Evolutionary conservation across 257 asterid genomes (phyloP), one percentile per base, ranked within the genome.

Genomic region (Fraxinus americana): DNA sequence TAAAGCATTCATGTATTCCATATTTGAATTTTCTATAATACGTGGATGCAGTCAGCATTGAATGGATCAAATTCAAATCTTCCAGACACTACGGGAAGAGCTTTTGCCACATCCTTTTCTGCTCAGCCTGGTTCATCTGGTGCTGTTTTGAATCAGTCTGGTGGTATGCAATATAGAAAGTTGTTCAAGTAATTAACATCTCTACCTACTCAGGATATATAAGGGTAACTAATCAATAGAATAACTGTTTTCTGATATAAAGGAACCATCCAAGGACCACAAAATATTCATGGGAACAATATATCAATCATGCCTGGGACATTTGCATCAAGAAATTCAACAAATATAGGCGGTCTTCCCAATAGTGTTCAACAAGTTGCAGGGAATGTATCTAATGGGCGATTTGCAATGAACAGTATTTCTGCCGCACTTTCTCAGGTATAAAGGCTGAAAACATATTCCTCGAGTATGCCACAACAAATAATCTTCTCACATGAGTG

Each of bases 371-470:
- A 88, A 80, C 98, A 92, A 86, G 85, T 91, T 79, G 77, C 92
- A 79, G 98, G 98, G 72, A 88, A 80, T 73, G 84, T 87, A 72
- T 84, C 96, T 65, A 92, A 82, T 81, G 95, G 95, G 67, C 87
- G 97, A 82, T 92, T 86, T 79, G 77, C 89, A 50, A 80, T 91
- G 74, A 91, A 90, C 79, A 86, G 85, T 84, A 90, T 90, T 73
- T 91, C 94, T 2, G 80, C 87, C 70, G 86, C 92, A 71, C 91
- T 89, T 83, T 89, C 97, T 71, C 97, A 94, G 97, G 98, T 94
- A 67, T 74, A 25, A 2, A 67, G 29, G 52, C 7, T 75, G 69
- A 72, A 70, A 79, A n/a, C 34, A 57, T 30, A 73, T 54, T 34
- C 68, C 72, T 73, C 67, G 4, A 59, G 30, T 21, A 59, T n/a